Conservation (phyloP, 2,329 filamentous ascomycete species). For the Hymenoscyphus linearis region DNA sequence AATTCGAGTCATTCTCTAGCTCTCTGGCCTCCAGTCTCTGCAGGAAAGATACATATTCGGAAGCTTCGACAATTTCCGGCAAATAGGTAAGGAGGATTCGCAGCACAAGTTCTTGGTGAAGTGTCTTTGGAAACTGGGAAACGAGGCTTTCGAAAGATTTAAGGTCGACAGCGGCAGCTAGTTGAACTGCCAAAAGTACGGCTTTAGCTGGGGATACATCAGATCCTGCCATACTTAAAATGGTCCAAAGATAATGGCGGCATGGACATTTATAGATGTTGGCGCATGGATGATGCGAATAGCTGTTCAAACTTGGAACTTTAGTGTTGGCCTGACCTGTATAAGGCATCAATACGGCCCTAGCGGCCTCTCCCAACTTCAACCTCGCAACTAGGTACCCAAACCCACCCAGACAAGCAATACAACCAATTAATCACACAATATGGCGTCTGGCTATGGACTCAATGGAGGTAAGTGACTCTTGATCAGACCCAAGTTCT, state of each 20-base stretch:
- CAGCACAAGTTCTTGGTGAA: slow-evolving; percentile 61
- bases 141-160: slow-evolving; percentile 55
- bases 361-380: slow-evolving; percentile 7
- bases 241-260: slow-evolving; percentile 10
- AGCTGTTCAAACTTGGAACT: slow-evolving; percentile 14
- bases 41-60: slow-evolving; percentile 57
- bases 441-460: slow-evolving; percentile 79
- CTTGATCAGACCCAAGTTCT: not conserved
- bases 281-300: slow-evolving; percentile 7
- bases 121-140: slow-evolving; percentile 48
- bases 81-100: slow-evolving; percentile 73
- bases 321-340: slow-evolving; percentile 4
- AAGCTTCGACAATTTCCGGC: slow-evolving; percentile 63
- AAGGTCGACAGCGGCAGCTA: slow-evolving; percentile 62
- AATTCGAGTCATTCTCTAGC: slow-evolving; percentile 33
- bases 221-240: slow-evolving; percentile 29
- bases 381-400: slow-evolving; percentile 20
- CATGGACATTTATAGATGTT: slow-evolving; percentile 7
- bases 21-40: slow-evolving; percentile 41
- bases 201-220: slow-evolving; percentile 61
- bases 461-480: slow-evolving; percentile 65
- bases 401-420: slow-evolving; percentile 9
- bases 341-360: slow-evolving; percentile 20
- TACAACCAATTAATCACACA: slow-evolving; percentile 24
- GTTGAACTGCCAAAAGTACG: slow-evolving; percentile 66